Conservation (phyloP, 805 yeast genomes). For the Saccharomycopsis microspora region DNA sequence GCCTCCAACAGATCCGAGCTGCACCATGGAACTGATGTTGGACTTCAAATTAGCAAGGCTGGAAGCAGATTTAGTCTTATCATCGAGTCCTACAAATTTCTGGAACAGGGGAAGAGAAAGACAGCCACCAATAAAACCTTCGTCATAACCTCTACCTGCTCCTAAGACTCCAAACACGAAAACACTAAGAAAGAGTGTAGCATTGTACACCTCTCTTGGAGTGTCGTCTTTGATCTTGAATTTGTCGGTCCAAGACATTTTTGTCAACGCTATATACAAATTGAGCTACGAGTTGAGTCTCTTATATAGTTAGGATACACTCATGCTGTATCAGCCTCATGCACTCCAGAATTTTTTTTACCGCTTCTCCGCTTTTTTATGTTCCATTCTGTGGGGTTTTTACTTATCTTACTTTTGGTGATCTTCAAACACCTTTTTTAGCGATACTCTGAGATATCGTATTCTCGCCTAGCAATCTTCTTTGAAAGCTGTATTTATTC, state of each 20-base stretch:
- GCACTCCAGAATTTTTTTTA: too few species aligned
- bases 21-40: conserved; percentile 28
- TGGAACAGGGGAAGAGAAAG: conserved; percentile 33
- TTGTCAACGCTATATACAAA: too few species aligned
- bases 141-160: conserved; percentile 47
- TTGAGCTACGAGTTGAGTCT: too few species aligned
- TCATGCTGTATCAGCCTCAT: too few species aligned
- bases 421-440: too few species aligned
- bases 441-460: too few species aligned
- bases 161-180: conserved; percentile 45
- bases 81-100: conserved; percentile 32
- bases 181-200: conserved; percentile 32
- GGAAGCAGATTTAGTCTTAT: conserved; percentile 24
- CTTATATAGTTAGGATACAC: too few species aligned
- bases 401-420: too few species aligned
- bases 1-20: conserved; percentile 44
- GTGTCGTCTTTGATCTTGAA: conserved; percentile 11
- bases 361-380: neutral
- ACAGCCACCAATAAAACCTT: conserved; percentile 38
- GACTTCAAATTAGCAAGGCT: conserved; percentile 36
- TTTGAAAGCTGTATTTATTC: too few species aligned
- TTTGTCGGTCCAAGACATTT: too few species aligned
- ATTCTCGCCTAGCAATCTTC: too few species aligned
- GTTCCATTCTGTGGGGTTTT: too few species aligned
- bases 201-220: conserved; percentile 37